phyloP scores from a whole-genome alignment of 164 flowering plant species.

The Berberis vulgaris region DNA sequence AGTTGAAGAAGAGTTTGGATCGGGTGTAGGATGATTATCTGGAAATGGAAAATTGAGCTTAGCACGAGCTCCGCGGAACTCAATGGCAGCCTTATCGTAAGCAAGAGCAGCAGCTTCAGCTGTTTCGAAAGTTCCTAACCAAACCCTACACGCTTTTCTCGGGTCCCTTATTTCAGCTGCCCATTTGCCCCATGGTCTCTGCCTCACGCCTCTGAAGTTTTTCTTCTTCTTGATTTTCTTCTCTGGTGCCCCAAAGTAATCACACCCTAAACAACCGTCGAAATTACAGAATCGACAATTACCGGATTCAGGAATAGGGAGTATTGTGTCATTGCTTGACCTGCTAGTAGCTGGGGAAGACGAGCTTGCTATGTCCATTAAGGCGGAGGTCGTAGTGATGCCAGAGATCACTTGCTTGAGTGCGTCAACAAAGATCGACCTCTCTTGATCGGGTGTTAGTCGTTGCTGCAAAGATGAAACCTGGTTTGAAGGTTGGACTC shows the following conservation, averaged over 20 bases:
- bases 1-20: too few relatives aligned
- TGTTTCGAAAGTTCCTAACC: slow-evolving; percentile 5
- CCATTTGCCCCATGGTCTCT: slow-evolving; percentile 9
- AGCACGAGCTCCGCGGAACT: slow-evolving; percentile 6
- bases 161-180: slow-evolving; percentile 8
- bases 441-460: slow-evolving; percentile 8
- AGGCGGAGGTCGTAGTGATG: background rate
- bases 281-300: slow-evolving; percentile 14
- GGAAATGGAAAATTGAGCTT: slow-evolving; percentile 7
- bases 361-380: background rate
- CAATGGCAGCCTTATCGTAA: slow-evolving; percentile 8
- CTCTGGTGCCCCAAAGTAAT: slow-evolving; percentile 10
- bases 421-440: slow-evolving; percentile 11
- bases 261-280: slow-evolving; percentile 22
- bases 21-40: background rate
- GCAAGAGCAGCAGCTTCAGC: slow-evolving; percentile 7
- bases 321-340: background rate
- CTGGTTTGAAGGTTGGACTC: background rate
- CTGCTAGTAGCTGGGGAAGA: background rate
- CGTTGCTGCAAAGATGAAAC: background rate
- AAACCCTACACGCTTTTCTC: background rate
- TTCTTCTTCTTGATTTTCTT: background rate
- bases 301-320: slow-evolving; percentile 8
- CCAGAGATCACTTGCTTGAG: slow-evolving; percentile 17
- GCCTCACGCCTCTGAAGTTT: slow-evolving; percentile 1